Evolutionary conservation across 2,329 filamentous ascomycete genomes (phyloP).

Genomic region (Diaporthe capsici): DNA sequence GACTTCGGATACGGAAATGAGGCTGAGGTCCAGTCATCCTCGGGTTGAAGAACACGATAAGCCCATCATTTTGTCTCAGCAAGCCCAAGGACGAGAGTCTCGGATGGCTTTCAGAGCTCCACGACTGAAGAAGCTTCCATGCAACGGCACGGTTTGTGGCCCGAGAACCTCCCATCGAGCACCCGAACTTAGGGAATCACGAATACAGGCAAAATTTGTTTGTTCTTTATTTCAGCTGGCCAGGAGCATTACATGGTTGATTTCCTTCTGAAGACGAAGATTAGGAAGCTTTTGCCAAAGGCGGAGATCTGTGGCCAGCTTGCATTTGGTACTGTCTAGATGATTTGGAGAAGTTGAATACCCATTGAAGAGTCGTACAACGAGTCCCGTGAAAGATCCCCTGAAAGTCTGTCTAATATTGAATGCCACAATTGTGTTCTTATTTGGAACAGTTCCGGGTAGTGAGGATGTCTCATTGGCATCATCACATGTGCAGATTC

Average conservation of each 20-base stretch:
- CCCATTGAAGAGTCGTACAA: background rate
- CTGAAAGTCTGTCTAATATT: background rate
- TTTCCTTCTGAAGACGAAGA: background rate
- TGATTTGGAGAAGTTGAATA: background rate
- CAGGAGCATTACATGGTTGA: background rate
- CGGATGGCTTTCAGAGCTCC: background rate
- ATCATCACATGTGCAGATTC: background rate
- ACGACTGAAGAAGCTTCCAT: background rate
- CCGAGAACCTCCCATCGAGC: background rate
- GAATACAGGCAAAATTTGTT: background rate
- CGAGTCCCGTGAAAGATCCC: background rate
- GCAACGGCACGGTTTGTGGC: background rate
- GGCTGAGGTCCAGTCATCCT: background rate
- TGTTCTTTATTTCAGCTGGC: background rate
- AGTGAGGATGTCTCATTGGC: background rate
- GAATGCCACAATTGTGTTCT: background rate
- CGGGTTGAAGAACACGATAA: too few relatives aligned
- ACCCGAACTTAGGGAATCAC: background rate
- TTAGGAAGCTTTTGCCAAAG: too few relatives aligned
- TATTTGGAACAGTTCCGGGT: background rate
- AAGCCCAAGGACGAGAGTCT: background rate
- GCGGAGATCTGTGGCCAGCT: background rate
- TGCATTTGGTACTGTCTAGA: background rate
- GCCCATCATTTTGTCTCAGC: background rate
- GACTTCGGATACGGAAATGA: slow-evolving; percentile 33